Evolutionary conservation across 805 yeast species (phyloP).

Genomic region (Blastobotrys americana): DNA sequence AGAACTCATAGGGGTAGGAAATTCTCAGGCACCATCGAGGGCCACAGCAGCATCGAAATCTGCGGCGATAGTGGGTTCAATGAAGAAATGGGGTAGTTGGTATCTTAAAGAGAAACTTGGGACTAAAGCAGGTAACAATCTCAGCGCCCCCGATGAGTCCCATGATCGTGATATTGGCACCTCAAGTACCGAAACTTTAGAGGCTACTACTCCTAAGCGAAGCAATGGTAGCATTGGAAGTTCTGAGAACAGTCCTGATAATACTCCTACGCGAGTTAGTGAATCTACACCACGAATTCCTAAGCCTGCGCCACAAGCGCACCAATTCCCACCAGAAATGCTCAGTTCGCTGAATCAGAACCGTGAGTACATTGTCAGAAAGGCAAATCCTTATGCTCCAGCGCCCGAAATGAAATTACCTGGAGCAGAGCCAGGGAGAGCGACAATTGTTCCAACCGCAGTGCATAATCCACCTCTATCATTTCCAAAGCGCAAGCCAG

Average conservation of each 20-base stretch:
- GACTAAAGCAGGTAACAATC: neutral
- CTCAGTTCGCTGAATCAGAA: constrained; percentile 15
- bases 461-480: constrained; percentile 13
- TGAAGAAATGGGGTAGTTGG: constrained; percentile 25
- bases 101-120: constrained; percentile 18
- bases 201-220: neutral
- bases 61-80: constrained; percentile 15
- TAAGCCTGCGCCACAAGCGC: constrained; percentile 23
- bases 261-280: neutral
- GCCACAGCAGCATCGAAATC: constrained; percentile 5
- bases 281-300: constrained; percentile 1
- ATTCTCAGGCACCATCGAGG: neutral
- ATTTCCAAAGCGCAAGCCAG: constrained; percentile 17
- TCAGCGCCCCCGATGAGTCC: too few relatives aligned
- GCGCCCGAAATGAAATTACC: constrained; percentile 22
- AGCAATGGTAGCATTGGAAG: too few relatives aligned
- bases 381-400: constrained; percentile 17
- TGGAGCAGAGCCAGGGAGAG: constrained; percentile 5
- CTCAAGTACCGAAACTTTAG: neutral
- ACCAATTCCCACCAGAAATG: constrained; percentile 26
- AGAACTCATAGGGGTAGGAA: constrained; percentile 13
- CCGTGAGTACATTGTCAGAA: neutral
- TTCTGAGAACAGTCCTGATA: neutral
- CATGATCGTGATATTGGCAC: neutral
- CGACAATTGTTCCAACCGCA: constrained; percentile 5